Conservation (phyloP, 106 monocot species). For the Acanthochlamys bracteata region DNA sequence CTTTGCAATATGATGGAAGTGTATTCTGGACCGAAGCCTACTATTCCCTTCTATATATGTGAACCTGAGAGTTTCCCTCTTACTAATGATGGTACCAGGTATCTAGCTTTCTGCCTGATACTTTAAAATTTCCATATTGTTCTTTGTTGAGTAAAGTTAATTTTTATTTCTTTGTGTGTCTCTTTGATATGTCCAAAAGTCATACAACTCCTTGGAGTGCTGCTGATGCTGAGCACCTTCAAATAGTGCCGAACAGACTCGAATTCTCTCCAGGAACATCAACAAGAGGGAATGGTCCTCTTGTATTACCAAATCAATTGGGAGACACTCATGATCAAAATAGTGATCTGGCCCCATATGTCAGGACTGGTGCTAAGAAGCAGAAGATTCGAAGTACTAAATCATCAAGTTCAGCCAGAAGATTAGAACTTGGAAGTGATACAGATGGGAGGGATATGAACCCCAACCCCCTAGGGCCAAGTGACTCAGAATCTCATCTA, state of each 20-base stretch:
- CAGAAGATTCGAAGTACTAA: neutral
- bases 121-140: neutral
- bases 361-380: neutral
- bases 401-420: slow-evolving; percentile 1
- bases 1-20: slow-evolving; percentile 1
- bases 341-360: neutral
- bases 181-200: neutral
- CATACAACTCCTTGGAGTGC: neutral
- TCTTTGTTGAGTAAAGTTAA: neutral
- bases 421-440: neutral
- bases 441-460: neutral
- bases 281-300: neutral
- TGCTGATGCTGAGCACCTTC: neutral
- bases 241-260: neutral
- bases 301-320: neutral
- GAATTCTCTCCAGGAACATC: neutral
- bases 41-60: neutral
- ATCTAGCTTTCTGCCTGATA: neutral
- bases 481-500: neutral
- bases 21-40: neutral
- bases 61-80: neutral
- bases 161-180: neutral
- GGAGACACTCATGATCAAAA: neutral
- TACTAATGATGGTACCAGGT: neutral
- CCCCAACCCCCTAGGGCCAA: neutral